phyloP scores from a whole-genome alignment of 2,329 filamentous ascomycete species.

The Pseudocercospora fuligena region DNA sequence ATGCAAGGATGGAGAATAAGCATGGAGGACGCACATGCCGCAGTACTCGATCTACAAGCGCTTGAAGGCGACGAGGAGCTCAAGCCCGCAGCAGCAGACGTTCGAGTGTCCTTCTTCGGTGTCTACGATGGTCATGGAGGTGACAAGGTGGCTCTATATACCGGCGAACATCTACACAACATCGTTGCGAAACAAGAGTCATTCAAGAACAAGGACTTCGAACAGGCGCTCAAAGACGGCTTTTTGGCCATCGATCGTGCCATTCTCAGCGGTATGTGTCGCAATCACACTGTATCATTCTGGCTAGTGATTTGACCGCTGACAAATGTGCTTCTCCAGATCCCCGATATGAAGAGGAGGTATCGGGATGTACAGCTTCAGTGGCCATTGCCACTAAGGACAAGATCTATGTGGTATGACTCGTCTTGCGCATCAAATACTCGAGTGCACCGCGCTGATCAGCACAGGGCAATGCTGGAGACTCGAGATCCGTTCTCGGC shows the following conservation, averaged over 20 bases:
- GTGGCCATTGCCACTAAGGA: slow-evolving; percentile 86
- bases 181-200: slow-evolving; percentile 94
- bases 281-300: slow-evolving; percentile 1
- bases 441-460: slow-evolving; percentile 23
- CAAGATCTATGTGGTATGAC: slow-evolving; percentile 92
- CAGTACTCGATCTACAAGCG: slow-evolving; percentile 82
- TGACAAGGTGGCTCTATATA: slow-evolving; percentile 92
- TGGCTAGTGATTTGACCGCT: slow-evolving; percentile 22
- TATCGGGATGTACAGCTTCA: slow-evolving; percentile 95
- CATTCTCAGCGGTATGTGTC: slow-evolving; percentile 80
- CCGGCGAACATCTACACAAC: slow-evolving; percentile 89
- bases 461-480: slow-evolving; percentile 87
- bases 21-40: slow-evolving; percentile 97
- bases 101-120: slow-evolving; percentile 90
- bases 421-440: background rate
- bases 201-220: slow-evolving; percentile 88
- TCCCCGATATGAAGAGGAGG: slow-evolving; percentile 95
- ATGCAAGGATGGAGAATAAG: slow-evolving; percentile 99
- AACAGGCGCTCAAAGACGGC: slow-evolving; percentile 95
- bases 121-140: slow-evolving; percentile 98
- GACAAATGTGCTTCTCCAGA: slow-evolving; percentile 61
- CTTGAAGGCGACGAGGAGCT: slow-evolving; percentile 58
- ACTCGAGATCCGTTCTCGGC: slow-evolving; percentile 91
- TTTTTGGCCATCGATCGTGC: slow-evolving; percentile 95
- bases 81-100: slow-evolving; percentile 65